phyloP scores from a whole-genome alignment of 345 rosid genomes.

The Euphorbia peplus region DNA sequence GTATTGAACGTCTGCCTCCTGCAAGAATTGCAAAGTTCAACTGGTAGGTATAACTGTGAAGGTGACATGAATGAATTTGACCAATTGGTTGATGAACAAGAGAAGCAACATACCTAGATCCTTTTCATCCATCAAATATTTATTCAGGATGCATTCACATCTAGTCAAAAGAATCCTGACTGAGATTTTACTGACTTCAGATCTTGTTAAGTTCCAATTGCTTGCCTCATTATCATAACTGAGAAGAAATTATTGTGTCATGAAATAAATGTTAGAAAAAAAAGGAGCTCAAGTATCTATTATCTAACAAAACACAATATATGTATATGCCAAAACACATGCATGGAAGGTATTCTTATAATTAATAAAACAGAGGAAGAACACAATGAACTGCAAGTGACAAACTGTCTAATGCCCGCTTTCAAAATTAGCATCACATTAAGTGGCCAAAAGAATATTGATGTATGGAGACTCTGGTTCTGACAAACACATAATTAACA shows the following conservation, averaged over 20 bases:
- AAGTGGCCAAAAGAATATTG: not conserved
- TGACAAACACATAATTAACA: not conserved
- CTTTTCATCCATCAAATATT: constrained; percentile 67
- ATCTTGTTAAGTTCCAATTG: constrained; percentile 59
- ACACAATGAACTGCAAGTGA: not conserved
- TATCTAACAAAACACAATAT: too few relatives aligned
- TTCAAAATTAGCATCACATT: not conserved
- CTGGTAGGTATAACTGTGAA: constrained; percentile 2
- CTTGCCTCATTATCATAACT: constrained; percentile 48
- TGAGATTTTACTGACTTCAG: constrained; percentile 73
- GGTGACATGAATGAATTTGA: not conserved
- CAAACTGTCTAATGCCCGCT: not conserved
- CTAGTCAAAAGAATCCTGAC: constrained; percentile 55
- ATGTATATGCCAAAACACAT: not conserved
- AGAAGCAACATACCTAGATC: constrained; percentile 50
- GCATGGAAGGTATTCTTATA: not conserved
- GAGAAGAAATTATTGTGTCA: constrained; percentile 18
- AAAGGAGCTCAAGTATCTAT: not conserved
- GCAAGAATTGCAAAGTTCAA: constrained; percentile 6
- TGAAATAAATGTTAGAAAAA: constrained; percentile 9
- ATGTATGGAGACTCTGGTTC: not conserved
- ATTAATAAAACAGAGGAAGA: not conserved
- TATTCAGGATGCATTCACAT: constrained; percentile 71
- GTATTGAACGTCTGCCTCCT: constrained; percentile 69
- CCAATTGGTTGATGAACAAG: not conserved